Conservation (phyloP, 106 monocot genomes). For the Narthecium ossifragum region DNA sequence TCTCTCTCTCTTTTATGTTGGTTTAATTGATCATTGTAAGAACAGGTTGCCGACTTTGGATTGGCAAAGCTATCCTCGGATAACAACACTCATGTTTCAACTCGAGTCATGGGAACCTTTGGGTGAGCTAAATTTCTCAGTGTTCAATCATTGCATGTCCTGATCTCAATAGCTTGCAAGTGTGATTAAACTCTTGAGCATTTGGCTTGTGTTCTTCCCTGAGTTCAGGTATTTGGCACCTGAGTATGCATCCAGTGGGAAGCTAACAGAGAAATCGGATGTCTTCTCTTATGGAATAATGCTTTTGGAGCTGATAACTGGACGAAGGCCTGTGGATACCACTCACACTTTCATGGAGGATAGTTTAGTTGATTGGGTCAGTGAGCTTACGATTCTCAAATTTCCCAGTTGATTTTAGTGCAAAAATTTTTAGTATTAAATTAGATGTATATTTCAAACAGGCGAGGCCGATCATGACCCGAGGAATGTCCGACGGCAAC, state of each 20-base stretch:
- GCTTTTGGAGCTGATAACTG: conserved; percentile 70
- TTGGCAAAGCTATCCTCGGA: conserved; percentile 58
- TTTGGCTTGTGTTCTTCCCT: neutral
- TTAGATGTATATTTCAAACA: conserved; percentile 2
- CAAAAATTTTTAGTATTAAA: neutral
- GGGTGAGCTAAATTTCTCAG: conserved; percentile 48
- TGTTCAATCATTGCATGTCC: too few relatives aligned
- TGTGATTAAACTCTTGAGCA: neutral
- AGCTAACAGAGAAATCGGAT: conserved; percentile 76
- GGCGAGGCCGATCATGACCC: conserved; percentile 58
- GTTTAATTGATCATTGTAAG: neutral
- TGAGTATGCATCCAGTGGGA: conserved; percentile 78
- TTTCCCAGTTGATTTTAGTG: neutral
- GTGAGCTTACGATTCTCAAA: conserved; percentile 2
- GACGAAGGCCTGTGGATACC: conserved; percentile 50
- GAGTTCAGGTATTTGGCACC: conserved; percentile 53
- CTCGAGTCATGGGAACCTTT: conserved; percentile 76
- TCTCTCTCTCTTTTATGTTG: too few relatives aligned
- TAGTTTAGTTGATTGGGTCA: conserved; percentile 81
- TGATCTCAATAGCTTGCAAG: neutral
- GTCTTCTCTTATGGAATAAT: conserved; percentile 71
- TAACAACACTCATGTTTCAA: conserved; percentile 60
- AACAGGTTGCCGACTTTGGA: conserved; percentile 80
- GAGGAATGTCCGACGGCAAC: conserved; percentile 58
- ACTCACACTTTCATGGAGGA: conserved; percentile 61